Evolutionary conservation across 2,329 filamentous ascomycete genomes (phyloP).

Genomic region (Talaromyces atroroseus): DNA sequence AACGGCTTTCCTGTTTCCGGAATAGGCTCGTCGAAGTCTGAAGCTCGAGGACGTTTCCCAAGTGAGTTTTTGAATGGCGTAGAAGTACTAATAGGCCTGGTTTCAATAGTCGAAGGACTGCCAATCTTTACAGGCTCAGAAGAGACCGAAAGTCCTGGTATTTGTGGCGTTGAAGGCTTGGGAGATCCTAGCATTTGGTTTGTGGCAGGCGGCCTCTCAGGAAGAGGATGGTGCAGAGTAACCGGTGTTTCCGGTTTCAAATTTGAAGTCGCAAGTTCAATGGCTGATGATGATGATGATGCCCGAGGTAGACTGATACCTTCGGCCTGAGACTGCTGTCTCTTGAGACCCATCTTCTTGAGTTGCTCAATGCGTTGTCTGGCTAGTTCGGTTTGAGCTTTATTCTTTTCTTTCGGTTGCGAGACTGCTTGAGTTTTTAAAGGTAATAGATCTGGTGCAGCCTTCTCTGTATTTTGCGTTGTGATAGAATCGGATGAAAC

Average conservation of each 20-base stretch:
- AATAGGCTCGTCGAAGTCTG: conserved; percentile 61
- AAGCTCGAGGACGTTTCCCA: conserved; percentile 59
- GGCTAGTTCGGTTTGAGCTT: conserved; percentile 68
- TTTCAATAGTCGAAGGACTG: conserved; percentile 3
- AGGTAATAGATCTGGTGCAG: neutral
- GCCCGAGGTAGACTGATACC: neutral
- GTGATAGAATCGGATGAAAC: neutral
- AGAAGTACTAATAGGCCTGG: neutral
- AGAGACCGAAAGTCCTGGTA: conserved; percentile 46
- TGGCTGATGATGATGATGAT: neutral
- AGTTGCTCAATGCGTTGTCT: conserved; percentile 74
- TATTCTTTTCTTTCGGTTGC: conserved; percentile 34
- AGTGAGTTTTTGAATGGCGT: conserved; percentile 21
- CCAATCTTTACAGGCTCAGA: conserved; percentile 16
- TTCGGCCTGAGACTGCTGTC: conserved; percentile 22
- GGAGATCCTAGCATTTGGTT: conserved; percentile 20
- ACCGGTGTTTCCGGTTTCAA: neutral
- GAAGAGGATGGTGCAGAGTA: conserved; percentile 33
- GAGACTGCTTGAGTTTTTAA: conserved; percentile 11
- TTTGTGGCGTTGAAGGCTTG: conserved; percentile 26
- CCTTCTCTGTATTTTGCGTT: conserved; percentile 5
- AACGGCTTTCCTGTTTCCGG: conserved; percentile 55
- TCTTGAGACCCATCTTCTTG: conserved; percentile 48
- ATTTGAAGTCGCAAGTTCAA: neutral
- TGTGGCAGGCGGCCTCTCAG: conserved; percentile 31